A percentile compares a stretch with the other conserved stretches of the same genome.
These are phyloP conservation scores for Haplosporangium gracile DNA, from an alignment of 192 early-diverging fungal genomes.

Conservation along the genomic window DNA sequence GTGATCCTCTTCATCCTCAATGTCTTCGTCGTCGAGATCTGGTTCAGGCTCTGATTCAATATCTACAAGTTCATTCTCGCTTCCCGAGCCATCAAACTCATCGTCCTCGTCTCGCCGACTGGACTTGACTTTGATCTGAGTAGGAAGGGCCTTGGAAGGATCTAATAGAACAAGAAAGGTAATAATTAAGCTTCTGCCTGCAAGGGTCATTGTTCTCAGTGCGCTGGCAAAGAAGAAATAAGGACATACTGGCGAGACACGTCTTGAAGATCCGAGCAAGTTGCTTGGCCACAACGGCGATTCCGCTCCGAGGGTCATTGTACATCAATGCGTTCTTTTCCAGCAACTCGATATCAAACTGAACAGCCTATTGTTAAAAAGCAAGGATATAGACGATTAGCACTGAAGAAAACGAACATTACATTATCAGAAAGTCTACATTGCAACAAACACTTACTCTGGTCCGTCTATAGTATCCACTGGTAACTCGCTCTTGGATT, in stretches of 20 bases:
- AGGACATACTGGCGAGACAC: conserved; percentile 55
- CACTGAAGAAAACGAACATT: background rate
- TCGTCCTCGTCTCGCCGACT: conserved; percentile 47
- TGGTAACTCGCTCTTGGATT: conserved; percentile 67
- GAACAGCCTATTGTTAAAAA: conserved; percentile 60
- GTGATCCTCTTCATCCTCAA: conserved; percentile 47
- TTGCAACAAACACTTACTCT: conserved; percentile 50
- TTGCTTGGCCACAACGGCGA: conserved; percentile 57
- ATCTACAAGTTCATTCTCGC: conserved; percentile 40
- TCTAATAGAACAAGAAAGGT: conserved; percentile 31
- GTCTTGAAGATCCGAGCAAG: conserved; percentile 61
- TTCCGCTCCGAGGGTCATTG: conserved; percentile 67
- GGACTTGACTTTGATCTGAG: conserved; percentile 21
- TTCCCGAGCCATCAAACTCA: conserved; percentile 49
- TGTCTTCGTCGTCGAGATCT: conserved; percentile 50
- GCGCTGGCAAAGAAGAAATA: background rate
- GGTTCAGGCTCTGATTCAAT: conserved; percentile 47
- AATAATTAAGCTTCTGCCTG: background rate
- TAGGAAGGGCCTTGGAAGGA: conserved; percentile 40
- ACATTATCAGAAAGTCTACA: background rate
- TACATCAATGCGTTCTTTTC: conserved; percentile 75
- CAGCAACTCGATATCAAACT: conserved; percentile 77
- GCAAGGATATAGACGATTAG: background rate
- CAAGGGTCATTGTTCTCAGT: background rate
- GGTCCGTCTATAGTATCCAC: conserved; percentile 71